Evolutionary conservation across 2,329 filamentous ascomycete species (phyloP).

Genomic region (Neopestalotiopsis sp.): DNA sequence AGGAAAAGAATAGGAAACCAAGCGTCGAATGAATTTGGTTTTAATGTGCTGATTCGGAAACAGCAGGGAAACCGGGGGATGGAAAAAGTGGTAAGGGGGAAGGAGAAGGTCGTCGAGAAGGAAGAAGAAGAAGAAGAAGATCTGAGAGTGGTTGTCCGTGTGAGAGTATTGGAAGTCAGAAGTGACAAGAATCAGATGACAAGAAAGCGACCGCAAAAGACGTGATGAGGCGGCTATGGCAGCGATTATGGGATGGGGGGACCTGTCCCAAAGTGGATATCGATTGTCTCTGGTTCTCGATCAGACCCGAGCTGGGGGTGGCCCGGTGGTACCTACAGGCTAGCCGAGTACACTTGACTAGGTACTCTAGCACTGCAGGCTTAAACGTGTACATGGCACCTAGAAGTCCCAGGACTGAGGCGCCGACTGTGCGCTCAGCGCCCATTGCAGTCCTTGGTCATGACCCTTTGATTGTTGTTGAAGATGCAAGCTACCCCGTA

Average conservation of each 20-base stretch:
- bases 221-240: slow-evolving; percentile 14
- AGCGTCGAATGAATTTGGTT: too few species aligned
- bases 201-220: slow-evolving; percentile 10
- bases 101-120: not conserved
- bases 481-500: too few species aligned
- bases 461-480: too few species aligned
- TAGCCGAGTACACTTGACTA: not conserved
- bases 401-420: too few species aligned
- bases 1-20: not conserved
- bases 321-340: not conserved
- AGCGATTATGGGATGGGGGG: slow-evolving; percentile 2
- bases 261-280: slow-evolving; percentile 14
- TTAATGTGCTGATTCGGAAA: not conserved
- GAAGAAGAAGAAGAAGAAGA: not conserved
- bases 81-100: not conserved
- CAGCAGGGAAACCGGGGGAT: not conserved
- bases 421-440: too few species aligned
- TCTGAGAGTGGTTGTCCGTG: not conserved
- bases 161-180: not conserved
- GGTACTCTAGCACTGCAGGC: not conserved
- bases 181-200: slow-evolving; percentile 17
- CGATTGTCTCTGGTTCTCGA: not conserved
- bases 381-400: not conserved
- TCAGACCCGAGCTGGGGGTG: not conserved
- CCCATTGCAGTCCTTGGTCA: too few species aligned